Base-by-base conservation (phyloP, 495 filamentous ascomycete genomes). In the Penicillium canescens region DNA sequence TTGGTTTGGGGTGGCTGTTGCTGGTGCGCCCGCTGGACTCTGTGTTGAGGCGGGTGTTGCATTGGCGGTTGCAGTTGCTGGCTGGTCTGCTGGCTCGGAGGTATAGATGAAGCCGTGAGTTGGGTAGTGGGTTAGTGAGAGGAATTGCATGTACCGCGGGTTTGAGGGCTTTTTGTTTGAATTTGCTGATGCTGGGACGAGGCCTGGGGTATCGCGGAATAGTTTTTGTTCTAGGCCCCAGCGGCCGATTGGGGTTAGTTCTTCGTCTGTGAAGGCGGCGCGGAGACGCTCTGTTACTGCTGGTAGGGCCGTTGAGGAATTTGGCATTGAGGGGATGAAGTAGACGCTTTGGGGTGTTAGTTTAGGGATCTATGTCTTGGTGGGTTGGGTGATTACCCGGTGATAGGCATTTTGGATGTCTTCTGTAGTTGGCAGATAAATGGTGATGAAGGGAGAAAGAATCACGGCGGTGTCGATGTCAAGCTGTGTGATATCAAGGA, bases 271-370 rank as follows among this genome's bases (percentile, higher is more conserved):
- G 40, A 73, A 67, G 37, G 66, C 52, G 12, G 71, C 54, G 54
- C 69, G 69, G n/a, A 79, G 67, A 40, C 70, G 73, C 54, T 77
- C 71, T 42, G 69, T 72, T 23, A 78, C 52, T 24, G 64, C 57
- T 31, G 55, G 45, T 14, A 75, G 56, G 28, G 63, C 67, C 18
- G 73, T 75, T 39, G 68, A 57, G 39, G 72, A 57, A 51, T 74
- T 76, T 38, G 74, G 72, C 41, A 70, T 70, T 11, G 76, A 72
- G 34, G 74, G 76, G 47, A 77, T 73, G 61, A 77, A 77, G 62
- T 71, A 76, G 56, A 78, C 69, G 6, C 76, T 78, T 44, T 20
- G 50, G 4, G 2, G 10, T 20, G 20, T 49, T 58, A 54, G 36
- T 44, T 46, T 53, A 42, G 31, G 3, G 43, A 36, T 35, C 2